Conservation (phyloP, 2,329 filamentous ascomycete species). For the Penicillium griseofulvum region DNA sequence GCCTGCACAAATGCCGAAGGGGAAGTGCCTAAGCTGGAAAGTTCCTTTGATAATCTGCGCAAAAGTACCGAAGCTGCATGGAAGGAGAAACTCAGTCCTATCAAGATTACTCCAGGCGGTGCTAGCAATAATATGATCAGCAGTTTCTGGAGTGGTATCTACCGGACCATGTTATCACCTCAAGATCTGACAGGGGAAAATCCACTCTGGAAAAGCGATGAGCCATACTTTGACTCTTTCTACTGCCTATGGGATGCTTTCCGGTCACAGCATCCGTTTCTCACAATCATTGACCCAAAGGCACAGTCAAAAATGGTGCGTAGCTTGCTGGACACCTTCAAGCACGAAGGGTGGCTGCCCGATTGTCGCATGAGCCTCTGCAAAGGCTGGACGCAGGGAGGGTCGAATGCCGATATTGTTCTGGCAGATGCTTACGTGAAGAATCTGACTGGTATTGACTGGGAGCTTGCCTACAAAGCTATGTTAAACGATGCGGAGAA, state of each 20-base stretch:
- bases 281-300: conserved; percentile 28
- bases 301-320: conserved; percentile 28
- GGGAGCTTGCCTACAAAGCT: conserved; percentile 64
- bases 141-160: conserved; percentile 65
- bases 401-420: conserved; percentile 63
- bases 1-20: conserved; percentile 64
- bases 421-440: conserved; percentile 65
- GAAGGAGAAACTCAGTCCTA: conserved; percentile 57
- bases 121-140: conserved; percentile 52
- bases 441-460: conserved; percentile 62
- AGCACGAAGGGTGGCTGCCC: conserved; percentile 32
- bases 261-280: conserved; percentile 24
- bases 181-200: conserved; percentile 71
- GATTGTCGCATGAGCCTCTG: conserved; percentile 34
- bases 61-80: conserved; percentile 52
- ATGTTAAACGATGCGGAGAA: conserved; percentile 67
- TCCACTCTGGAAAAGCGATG: conserved; percentile 59
- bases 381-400: conserved; percentile 31
- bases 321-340: conserved; percentile 31
- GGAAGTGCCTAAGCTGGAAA: conserved; percentile 54
- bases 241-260: conserved; percentile 46
- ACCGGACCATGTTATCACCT: conserved; percentile 66
- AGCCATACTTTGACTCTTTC: conserved; percentile 69
- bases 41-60: conserved; percentile 51
- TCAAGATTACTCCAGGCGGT: conserved; percentile 54